These are phyloP conservation scores for Eutypella sp. DNA, from an alignment of 2,329 filamentous ascomycete genomes.

Conservation along the genomic window DNA sequence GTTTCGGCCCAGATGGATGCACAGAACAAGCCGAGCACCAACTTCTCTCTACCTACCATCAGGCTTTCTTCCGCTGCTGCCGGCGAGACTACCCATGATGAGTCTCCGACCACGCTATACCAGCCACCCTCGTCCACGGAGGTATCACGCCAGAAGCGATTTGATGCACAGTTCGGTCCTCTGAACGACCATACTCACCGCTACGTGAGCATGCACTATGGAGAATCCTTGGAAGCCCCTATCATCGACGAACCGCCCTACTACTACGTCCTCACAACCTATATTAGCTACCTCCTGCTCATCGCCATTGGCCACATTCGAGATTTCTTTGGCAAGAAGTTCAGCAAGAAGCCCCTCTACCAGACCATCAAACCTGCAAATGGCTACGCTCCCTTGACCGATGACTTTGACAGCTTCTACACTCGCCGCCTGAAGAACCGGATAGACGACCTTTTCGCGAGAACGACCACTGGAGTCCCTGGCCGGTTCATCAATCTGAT, in stretches of 20 bases:
- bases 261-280: slow-evolving; percentile 94
- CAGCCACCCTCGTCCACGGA: slow-evolving; percentile 84
- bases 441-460: slow-evolving; percentile 94
- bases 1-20: slow-evolving; percentile 60
- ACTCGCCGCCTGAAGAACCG: slow-evolving; percentile 86
- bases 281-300: slow-evolving; percentile 94
- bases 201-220: slow-evolving; percentile 84
- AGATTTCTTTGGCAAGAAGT: slow-evolving; percentile 97
- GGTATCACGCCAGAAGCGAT: slow-evolving; percentile 65
- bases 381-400: slow-evolving; percentile 92
- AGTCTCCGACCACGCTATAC: slow-evolving; percentile 74
- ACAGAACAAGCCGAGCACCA: slow-evolving; percentile 56
- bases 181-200: slow-evolving; percentile 74
- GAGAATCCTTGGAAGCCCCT: slow-evolving; percentile 72
- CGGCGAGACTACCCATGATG: slow-evolving; percentile 67
- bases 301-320: slow-evolving; percentile 93
- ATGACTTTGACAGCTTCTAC: slow-evolving; percentile 99
- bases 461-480: slow-evolving; percentile 87
- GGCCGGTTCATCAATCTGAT: slow-evolving; percentile 90
- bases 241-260: slow-evolving; percentile 94
- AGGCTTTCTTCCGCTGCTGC: slow-evolving; percentile 82
- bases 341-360: slow-evolving; percentile 78
- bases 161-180: slow-evolving; percentile 89
- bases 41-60: slow-evolving; percentile 80
- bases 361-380: slow-evolving; percentile 75